Evolutionary conservation across 2,329 filamentous ascomycete species (phyloP), one percentile per base, ranked within the genome.

Genomic region (Sclerotinia trifoliorum): DNA sequence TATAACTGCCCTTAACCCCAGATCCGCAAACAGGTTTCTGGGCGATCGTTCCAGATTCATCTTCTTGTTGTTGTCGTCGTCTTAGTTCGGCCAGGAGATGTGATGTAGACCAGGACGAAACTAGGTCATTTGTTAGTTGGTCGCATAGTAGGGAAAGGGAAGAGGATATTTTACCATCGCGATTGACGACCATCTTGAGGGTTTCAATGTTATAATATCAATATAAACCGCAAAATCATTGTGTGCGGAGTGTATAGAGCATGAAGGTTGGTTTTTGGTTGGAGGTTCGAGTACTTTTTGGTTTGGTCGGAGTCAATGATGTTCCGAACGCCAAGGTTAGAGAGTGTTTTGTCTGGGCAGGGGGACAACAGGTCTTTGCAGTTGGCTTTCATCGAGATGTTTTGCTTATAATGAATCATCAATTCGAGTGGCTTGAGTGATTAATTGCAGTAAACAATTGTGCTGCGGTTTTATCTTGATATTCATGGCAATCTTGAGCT

Each of bases 21-120:
- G 83, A 84, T 35, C 84, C 85, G 75, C 85, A 87, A 55, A 77
- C 72, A n/a, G 85, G 85, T 68, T 80, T 80, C 39, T 70, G 61
- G 17, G 66, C 42, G 3, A 46, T 55, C 11, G 65, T 44, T 42
- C 52, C 61, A 26, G 65, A 24, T 26, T 26, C 66, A 51, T 77
- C 77, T 64, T 80, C 77, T 64, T 80, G 77, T 35, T 35, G 35
- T 73, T 84, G 80, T 75, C 85, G 78, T 73, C 83, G 79, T 66
- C 76, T 77, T 46, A 86, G 77, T 77, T 86, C 84, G 48, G 80
- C 81, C 70, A 78, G 80, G 49, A 86, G 81, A 65, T 82, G 66
- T 21, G 75, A 71, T 21, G 72, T 73, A 19, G 73, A 69, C 66
- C 66, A 68, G 48, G 66, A 44, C 42, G 66, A 68, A 44, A 56